phyloP scores from a whole-genome alignment of 1,284 basidiomycete species.

The Paramarasmius palmivorus region DNA sequence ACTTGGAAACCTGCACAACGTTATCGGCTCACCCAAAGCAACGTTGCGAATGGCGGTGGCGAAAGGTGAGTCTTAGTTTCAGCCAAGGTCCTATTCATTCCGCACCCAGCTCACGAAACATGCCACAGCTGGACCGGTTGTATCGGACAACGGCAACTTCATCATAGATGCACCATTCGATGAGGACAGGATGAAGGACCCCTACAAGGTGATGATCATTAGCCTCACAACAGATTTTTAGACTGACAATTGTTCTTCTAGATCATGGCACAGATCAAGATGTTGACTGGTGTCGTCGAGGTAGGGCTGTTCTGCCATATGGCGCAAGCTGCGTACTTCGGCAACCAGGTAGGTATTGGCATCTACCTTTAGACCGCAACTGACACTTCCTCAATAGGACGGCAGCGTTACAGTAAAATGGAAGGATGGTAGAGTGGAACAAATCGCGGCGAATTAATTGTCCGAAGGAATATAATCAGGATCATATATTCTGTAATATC shows the following conservation, averaged over 20 bases:
- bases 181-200: conserved; percentile 67
- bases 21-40: conserved; percentile 65
- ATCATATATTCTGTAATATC: neutral
- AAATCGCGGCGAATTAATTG: conserved; percentile 1
- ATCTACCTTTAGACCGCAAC: neutral
- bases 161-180: conserved; percentile 91
- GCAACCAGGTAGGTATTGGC: conserved; percentile 67
- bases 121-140: conserved; percentile 89
- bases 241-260: conserved; percentile 27
- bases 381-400: conserved; percentile 9
- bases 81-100: neutral
- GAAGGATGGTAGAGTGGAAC: conserved; percentile 14
- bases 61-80: conserved; percentile 45
- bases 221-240: neutral
- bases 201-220: conserved; percentile 55
- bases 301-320: conserved; percentile 95
- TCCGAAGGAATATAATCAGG: neutral
- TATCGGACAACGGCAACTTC: conserved; percentile 96
- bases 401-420: conserved; percentile 18
- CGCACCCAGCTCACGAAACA: neutral
- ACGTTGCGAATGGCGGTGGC: conserved; percentile 81
- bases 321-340: conserved; percentile 97
- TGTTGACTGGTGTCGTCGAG: conserved; percentile 96
- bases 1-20: conserved; percentile 65
- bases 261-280: conserved; percentile 77